Evolutionary conservation across 768 basidiomycete genomes (phyloP).

Genomic region (Mycena crocata): DNA sequence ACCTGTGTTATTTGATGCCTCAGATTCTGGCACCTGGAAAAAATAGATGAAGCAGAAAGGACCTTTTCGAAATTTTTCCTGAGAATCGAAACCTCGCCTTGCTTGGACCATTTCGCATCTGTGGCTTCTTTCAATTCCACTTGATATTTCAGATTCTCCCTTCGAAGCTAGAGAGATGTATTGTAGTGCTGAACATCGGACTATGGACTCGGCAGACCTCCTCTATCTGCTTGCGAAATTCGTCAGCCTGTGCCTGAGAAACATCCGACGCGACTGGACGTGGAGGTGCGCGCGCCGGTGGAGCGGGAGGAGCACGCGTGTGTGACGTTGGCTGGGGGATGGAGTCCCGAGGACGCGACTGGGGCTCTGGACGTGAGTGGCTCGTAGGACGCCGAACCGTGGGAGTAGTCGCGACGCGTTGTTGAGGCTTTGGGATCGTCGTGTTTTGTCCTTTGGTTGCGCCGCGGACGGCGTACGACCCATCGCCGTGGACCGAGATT

Average conservation of each 20-base stretch:
- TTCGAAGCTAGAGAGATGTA: conserved; percentile 56
- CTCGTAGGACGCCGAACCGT: neutral
- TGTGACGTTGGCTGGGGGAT: neutral
- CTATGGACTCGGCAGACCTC: conserved; percentile 53
- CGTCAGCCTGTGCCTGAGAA: conserved; percentile 12
- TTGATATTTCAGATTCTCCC: conserved; percentile 61
- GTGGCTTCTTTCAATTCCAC: conserved; percentile 58
- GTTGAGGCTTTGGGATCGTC: conserved; percentile 19
- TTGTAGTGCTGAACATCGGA: conserved; percentile 21
- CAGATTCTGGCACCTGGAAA: neutral
- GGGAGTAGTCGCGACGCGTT: conserved; percentile 13
- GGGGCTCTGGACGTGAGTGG: conserved; percentile 19
- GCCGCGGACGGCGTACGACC: conserved; percentile 61
- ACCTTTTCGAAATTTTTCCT: conserved; percentile 79
- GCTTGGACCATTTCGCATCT: conserved; percentile 66
- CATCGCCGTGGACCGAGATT: conserved; percentile 68
- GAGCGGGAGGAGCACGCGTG: neutral
- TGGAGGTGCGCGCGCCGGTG: neutral
- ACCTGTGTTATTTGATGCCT: conserved; percentile 53
- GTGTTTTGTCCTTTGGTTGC: conserved; percentile 29
- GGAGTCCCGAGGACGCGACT: conserved; percentile 23
- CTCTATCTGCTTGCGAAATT: conserved; percentile 52
- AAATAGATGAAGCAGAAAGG: conserved; percentile 4
- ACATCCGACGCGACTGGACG: neutral
- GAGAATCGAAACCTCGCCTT: conserved; percentile 78